These are phyloP conservation scores for Biscutella auriculata DNA, from an alignment of 441 rosid species.

Conservation along the genomic window DNA sequence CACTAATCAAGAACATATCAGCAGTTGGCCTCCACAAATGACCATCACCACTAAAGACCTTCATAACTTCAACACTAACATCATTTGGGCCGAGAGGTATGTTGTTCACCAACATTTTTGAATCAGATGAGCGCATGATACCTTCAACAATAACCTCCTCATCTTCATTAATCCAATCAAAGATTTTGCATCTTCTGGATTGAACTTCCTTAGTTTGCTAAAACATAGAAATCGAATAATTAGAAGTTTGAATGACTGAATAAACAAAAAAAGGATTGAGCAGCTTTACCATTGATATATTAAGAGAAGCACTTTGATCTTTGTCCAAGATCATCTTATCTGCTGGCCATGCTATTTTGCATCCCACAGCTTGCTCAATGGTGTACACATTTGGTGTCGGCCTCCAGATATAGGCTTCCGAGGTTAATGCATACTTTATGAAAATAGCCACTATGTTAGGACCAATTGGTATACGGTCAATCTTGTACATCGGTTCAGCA, in stretches of 20 bases:
- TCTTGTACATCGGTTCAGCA: background rate
- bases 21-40: background rate
- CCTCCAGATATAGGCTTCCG: background rate
- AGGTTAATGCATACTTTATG: background rate
- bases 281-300: no score
- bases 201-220: no score
- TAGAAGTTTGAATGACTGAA: no score
- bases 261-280: no score
- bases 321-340: background rate
- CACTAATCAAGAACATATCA: background rate
- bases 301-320: no score
- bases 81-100: background rate
- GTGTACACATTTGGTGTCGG: background rate
- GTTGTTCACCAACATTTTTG: background rate
- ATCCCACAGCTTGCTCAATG: background rate
- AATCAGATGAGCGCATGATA: background rate
- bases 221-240: no score
- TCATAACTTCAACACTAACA: background rate
- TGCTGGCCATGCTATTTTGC: background rate
- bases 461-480: background rate
- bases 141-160: background rate
- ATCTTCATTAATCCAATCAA: background rate
- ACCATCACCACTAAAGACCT: background rate
- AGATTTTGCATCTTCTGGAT: background rate
- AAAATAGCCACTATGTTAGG: background rate